phyloP scores from a whole-genome alignment of 352 stramenopile species.

The Globisporangium mamillatum region DNA sequence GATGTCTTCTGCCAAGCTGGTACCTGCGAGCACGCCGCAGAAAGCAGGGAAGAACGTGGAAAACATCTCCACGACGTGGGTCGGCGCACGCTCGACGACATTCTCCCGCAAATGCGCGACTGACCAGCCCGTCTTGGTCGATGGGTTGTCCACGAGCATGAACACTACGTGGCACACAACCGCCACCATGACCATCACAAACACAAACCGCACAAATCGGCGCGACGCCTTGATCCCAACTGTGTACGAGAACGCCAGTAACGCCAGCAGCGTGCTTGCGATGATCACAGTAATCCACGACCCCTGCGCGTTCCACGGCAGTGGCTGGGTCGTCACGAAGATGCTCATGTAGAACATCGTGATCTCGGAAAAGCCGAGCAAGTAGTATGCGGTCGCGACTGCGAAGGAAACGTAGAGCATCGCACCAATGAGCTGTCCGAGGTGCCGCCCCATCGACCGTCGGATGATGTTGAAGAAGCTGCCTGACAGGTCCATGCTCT shows the following conservation, averaged over 20 bases:
- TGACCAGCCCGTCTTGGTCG: slow-evolving; percentile 30
- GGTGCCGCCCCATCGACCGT: slow-evolving; percentile 23
- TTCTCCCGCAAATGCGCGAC: slow-evolving; percentile 29
- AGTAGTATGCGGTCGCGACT: slow-evolving; percentile 38
- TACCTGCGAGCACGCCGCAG: slow-evolving; percentile 36
- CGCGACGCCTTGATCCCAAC: slow-evolving; percentile 21
- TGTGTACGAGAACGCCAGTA: slow-evolving; percentile 19
- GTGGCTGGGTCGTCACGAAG: slow-evolving; percentile 12
- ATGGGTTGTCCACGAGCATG: slow-evolving; percentile 25
- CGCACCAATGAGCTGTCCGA: slow-evolving; percentile 34
- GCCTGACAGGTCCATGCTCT: slow-evolving; percentile 12
- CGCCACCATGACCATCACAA: slow-evolving; percentile 34
- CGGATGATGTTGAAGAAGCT: slow-evolving; percentile 33
- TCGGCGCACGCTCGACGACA: slow-evolving; percentile 12
- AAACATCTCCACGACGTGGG: slow-evolving; percentile 34
- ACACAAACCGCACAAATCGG: slow-evolving; percentile 28
- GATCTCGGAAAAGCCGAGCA: slow-evolving; percentile 50
- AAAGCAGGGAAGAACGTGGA: slow-evolving; percentile 43
- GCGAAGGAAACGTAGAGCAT: slow-evolving; percentile 41
- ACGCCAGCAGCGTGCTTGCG: slow-evolving; percentile 28
- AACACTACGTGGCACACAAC: slow-evolving; percentile 36
- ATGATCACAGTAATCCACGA: slow-evolving; percentile 33
- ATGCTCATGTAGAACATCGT: slow-evolving; percentile 39
- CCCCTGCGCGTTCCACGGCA: slow-evolving; percentile 36
- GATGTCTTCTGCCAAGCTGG: slow-evolving; percentile 35